Percentiles rank a stretch among this genome's conserved stretches.
These are phyloP conservation scores for Ogataea haglerorum DNA, from an alignment of 805 yeast genomes.

Conservation along the genomic window DNA sequence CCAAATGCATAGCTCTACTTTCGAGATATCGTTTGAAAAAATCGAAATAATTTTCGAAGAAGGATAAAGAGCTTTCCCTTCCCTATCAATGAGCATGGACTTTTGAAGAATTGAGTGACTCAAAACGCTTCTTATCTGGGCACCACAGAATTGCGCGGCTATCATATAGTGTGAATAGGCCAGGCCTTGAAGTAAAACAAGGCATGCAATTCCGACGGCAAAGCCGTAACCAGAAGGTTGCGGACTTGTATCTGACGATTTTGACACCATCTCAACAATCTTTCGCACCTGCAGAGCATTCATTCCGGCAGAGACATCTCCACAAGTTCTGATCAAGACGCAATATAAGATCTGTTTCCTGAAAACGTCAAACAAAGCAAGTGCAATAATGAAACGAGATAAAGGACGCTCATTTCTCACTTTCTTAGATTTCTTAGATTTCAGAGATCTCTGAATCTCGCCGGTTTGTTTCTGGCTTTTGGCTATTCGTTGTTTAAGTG, in stretches of 20 bases:
- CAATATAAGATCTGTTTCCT: neutral
- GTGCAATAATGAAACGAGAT: neutral
- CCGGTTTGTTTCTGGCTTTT: neutral
- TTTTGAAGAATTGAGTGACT: constrained; percentile 66
- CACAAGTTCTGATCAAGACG: neutral
- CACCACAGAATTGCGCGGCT: constrained; percentile 57
- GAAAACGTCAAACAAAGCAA: constrained; percentile 1
- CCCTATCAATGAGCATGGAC: constrained; percentile 54
- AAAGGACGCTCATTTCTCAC: neutral
- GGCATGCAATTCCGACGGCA: constrained; percentile 60
- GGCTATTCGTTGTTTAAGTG: neutral
- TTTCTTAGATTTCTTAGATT: neutral
- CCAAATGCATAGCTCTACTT: constrained; percentile 69
- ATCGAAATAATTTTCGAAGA: constrained; percentile 70
- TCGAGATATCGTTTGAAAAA: constrained; percentile 73
- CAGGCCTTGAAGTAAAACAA: constrained; percentile 49
- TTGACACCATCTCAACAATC: neutral
- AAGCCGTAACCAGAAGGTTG: constrained; percentile 46
- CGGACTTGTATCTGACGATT: neutral
- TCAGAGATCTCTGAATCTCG: neutral
- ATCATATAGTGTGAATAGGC: constrained; percentile 60
- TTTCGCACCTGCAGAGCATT: neutral
- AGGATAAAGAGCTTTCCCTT: constrained; percentile 48
- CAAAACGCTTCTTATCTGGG: constrained; percentile 61
- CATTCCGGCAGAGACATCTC: neutral